Percentiles rank a stretch among this genome's conserved stretches.
Evolutionary conservation across 768 basidiomycete genomes (phyloP).

Genomic region (Kwoniella sp.): DNA sequence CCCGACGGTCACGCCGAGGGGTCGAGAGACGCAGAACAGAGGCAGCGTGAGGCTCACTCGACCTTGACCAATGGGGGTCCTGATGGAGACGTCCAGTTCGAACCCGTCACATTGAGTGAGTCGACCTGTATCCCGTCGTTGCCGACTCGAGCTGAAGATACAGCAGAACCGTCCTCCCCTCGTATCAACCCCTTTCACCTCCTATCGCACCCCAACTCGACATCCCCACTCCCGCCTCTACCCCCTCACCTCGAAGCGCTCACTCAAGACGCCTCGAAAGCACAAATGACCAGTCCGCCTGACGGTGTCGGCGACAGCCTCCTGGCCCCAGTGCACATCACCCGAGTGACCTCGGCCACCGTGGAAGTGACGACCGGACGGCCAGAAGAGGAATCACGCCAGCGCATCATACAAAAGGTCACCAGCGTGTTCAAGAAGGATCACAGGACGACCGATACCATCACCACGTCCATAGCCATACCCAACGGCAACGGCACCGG

Average conservation of each 20-base stretch:
- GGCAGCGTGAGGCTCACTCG: no score
- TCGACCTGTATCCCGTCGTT: not conserved
- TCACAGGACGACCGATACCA: not conserved
- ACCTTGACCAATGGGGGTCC: no score
- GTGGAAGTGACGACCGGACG: slow-evolving; percentile 22
- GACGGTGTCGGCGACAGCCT: not conserved
- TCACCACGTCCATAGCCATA: not conserved
- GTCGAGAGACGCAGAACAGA: slow-evolving; percentile 12
- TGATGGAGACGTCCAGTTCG: slow-evolving; percentile 4
- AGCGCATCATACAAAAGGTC: slow-evolving; percentile 29
- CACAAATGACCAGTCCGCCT: slow-evolving; percentile 1
- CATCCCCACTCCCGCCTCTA: slow-evolving; percentile 25
- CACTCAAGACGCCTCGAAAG: slow-evolving; percentile 14
- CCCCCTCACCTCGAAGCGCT: slow-evolving; percentile 30
- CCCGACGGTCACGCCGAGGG: no score
- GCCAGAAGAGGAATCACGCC: not conserved
- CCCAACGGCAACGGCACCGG: no score
- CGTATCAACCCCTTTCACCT: slow-evolving; percentile 47
- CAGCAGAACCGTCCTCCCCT: slow-evolving; percentile 22
- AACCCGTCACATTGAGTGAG: slow-evolving; percentile 16
- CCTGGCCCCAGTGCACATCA: slow-evolving; percentile 37
- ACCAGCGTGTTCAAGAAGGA: slow-evolving; percentile 27
- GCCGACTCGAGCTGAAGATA: no score
- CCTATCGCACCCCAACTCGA: slow-evolving; percentile 31
- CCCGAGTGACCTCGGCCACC: slow-evolving; percentile 38